Conservation (phyloP, 495 filamentous ascomycete genomes). For the Penicillium manginii region DNA sequence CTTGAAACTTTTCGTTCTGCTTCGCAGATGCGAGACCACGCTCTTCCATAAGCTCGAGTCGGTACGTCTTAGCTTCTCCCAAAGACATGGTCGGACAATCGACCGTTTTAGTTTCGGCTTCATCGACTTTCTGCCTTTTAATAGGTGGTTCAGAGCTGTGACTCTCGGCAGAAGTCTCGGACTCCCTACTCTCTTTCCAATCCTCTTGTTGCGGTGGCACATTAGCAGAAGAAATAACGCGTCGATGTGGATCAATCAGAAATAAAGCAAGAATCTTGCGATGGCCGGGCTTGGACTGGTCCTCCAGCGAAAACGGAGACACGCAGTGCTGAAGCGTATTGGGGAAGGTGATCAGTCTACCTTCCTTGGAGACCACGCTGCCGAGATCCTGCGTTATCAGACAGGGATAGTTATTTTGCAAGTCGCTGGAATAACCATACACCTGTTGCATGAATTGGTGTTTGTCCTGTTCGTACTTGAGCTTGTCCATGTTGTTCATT, state of each 20-base stretch:
- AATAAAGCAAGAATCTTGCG: conserved; percentile 61
- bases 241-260: conserved; percentile 57
- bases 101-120: conserved; percentile 28
- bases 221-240: conserved; percentile 58
- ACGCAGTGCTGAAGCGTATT: conserved; percentile 57
- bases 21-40: conserved; percentile 25
- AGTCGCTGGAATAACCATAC: conserved; percentile 28
- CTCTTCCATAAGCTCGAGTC: conserved; percentile 55
- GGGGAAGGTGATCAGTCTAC: conserved; percentile 39
- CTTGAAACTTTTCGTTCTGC: conserved; percentile 25
- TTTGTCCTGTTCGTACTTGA: conserved; percentile 35
- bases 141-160: conserved; percentile 10
- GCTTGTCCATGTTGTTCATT: conserved; percentile 12
- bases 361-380: conserved; percentile 31
- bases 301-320: conserved; percentile 51
- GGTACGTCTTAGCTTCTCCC: conserved; percentile 49
- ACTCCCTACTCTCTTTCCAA: conserved; percentile 35
- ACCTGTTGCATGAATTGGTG: conserved; percentile 35
- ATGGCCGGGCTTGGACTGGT: conserved; percentile 57
- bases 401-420: conserved; percentile 7
- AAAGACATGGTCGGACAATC: conserved; percentile 37
- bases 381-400: conserved; percentile 40
- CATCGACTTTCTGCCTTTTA: conserved; percentile 19
- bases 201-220: conserved; percentile 57
- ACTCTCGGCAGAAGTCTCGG: not conserved